These are phyloP conservation scores for Pseudopyrenochaeta lycopersici DNA, from an alignment of 2,329 filamentous ascomycete genomes.

Conservation along the genomic window DNA sequence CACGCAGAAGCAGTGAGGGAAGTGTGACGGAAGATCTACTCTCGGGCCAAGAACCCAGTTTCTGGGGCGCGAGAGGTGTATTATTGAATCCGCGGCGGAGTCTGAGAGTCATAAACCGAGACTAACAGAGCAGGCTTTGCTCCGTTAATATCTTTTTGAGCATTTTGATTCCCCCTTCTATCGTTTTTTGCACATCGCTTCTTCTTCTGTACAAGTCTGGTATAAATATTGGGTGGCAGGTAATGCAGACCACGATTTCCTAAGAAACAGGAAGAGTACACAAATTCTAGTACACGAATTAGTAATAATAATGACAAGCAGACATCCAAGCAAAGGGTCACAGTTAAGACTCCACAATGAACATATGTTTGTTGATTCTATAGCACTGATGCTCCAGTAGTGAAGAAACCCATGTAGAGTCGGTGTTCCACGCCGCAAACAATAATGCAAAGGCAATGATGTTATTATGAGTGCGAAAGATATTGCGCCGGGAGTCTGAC, in stretches of 20 bases:
- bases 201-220: not conserved
- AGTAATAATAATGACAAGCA: not conserved
- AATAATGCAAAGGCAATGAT: too few species aligned
- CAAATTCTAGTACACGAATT: not conserved
- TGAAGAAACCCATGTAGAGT: too few species aligned
- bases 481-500: too few species aligned
- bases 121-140: slow-evolving; percentile 39
- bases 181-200: not conserved
- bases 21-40: slow-evolving; percentile 67
- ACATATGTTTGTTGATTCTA: too few species aligned
- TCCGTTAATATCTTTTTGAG: not conserved
- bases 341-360: too few species aligned
- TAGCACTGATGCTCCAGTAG: too few species aligned
- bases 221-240: not conserved
- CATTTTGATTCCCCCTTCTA: not conserved
- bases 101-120: slow-evolving; percentile 72
- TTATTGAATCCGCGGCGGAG: slow-evolving; percentile 73
- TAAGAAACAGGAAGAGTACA: too few species aligned
- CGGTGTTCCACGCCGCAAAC: too few species aligned
- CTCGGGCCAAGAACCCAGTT: slow-evolving; percentile 72
- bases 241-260: too few species aligned
- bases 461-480: too few species aligned
- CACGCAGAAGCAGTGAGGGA: slow-evolving; percentile 51
- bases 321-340: not conserved
- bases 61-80: slow-evolving; percentile 68